phyloP scores from a whole-genome alignment of 257 asterid species.

The Mitragyna speciosa region DNA sequence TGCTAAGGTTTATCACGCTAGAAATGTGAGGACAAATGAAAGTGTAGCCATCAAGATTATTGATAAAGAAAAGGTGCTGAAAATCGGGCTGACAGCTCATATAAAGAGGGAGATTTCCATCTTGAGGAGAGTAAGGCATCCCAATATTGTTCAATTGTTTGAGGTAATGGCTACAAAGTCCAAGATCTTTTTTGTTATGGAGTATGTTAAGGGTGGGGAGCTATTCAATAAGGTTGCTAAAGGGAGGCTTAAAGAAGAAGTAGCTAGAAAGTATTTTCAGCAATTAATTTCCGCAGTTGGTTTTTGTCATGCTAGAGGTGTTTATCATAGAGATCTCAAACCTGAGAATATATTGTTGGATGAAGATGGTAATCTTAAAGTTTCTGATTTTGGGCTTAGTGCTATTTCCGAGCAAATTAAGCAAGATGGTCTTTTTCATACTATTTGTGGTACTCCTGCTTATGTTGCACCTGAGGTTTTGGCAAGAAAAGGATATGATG shows the following conservation, averaged over 20 bases:
- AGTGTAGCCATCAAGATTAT: conserved; percentile 81
- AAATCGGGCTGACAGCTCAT: conserved; percentile 70
- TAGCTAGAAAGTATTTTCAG: conserved; percentile 75
- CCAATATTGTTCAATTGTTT: conserved; percentile 80
- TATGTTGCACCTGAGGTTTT: conserved; percentile 95
- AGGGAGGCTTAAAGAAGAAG: conserved; percentile 85
- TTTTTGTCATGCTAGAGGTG: conserved; percentile 96
- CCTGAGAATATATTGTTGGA: conserved; percentile 82
- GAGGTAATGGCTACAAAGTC: conserved; percentile 96
- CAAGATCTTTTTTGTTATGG: conserved; percentile 88
- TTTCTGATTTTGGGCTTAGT: conserved; percentile 87
- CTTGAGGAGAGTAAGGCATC: conserved; percentile 84
- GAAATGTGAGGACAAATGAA: conserved; percentile 66
- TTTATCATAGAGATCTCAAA: conserved; percentile 84
- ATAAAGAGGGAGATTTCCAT: conserved; percentile 95
- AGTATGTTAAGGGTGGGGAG: conserved; percentile 89
- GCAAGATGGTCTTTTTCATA: conserved; percentile 86
- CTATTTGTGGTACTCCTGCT: conserved; percentile 94
- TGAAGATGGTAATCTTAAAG: conserved; percentile 81
- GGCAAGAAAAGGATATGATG: conserved; percentile 81
- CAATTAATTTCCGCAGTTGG: conserved; percentile 80
- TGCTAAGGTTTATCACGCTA: conserved; percentile 88
- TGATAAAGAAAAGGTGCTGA: conserved; percentile 81
- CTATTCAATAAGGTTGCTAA: conserved; percentile 84
- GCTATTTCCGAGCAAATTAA: conserved; percentile 89